A percentile compares a stretch with the other conserved stretches of the same genome.
These are phyloP conservation scores for Gaertneriomyces semiglobifer DNA, from an alignment of 192 early-diverging fungal species.

Conservation along the genomic window DNA sequence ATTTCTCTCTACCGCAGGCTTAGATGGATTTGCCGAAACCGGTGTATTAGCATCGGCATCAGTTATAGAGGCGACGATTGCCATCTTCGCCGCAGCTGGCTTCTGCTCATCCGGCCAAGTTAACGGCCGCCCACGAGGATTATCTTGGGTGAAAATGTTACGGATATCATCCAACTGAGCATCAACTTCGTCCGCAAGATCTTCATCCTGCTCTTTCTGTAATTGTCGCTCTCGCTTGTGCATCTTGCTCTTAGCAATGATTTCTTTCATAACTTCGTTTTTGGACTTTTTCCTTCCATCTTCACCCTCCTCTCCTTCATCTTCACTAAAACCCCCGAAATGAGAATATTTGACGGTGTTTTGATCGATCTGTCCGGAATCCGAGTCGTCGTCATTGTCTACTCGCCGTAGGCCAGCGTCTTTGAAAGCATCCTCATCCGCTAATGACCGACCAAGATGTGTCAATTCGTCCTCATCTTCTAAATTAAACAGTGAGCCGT, in stretches of 20 bases:
- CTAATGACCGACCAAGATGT: slow-evolving; percentile 90
- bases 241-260: slow-evolving; percentile 95
- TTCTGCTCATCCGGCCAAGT: no score
- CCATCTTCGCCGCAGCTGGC: neutral
- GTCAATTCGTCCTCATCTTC: slow-evolving; percentile 78
- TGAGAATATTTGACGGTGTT: slow-evolving; percentile 69
- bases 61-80: neutral
- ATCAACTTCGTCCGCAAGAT: slow-evolving; percentile 79
- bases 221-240: slow-evolving; percentile 91
- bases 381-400: slow-evolving; percentile 40
- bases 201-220: slow-evolving; percentile 81
- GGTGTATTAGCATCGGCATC: neutral
- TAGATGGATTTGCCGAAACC: neutral
- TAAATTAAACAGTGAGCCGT: slow-evolving; percentile 67
- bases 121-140: slow-evolving; percentile 21
- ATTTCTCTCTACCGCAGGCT: slow-evolving; percentile 16
- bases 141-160: slow-evolving; percentile 49
- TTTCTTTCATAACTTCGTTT: slow-evolving; percentile 93
- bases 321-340: slow-evolving; percentile 86
- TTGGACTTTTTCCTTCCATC: slow-evolving; percentile 71
- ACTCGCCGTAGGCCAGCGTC: slow-evolving; percentile 64
- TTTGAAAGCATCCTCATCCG: slow-evolving; percentile 78
- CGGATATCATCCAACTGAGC: slow-evolving; percentile 82
- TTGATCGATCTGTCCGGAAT: slow-evolving; percentile 59
- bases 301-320: slow-evolving; percentile 34